These are phyloP conservation scores for Fomitopsis schrenkii DNA, from an alignment of 1,284 basidiomycete species.

Conservation along the genomic window DNA sequence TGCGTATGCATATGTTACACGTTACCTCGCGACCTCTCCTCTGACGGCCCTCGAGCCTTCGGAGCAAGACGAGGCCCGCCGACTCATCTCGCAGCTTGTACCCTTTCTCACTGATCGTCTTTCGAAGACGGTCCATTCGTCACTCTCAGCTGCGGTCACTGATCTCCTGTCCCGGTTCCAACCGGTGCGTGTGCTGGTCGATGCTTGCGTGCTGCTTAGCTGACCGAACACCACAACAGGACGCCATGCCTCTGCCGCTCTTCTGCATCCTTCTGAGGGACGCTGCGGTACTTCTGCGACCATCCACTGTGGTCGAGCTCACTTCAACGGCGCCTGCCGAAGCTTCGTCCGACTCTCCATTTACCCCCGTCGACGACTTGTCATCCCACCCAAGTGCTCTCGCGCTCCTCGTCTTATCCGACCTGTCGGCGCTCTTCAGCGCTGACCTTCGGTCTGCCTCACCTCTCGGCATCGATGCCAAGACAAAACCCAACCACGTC, in stretches of 20 bases:
- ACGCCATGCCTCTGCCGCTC: slow-evolving; percentile 37
- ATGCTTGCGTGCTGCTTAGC: neutral
- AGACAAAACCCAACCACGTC: slow-evolving; percentile 34
- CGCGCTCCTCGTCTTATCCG: slow-evolving; percentile 49
- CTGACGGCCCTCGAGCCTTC: slow-evolving; percentile 39
- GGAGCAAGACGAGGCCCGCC: slow-evolving; percentile 42
- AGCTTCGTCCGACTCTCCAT: slow-evolving; percentile 5
- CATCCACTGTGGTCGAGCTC: slow-evolving; percentile 36
- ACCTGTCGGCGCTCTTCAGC: slow-evolving; percentile 38
- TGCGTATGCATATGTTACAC: slow-evolving; percentile 60
- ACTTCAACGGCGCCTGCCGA: slow-evolving; percentile 18
- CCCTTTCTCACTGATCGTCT: slow-evolving; percentile 61
- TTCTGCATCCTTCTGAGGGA: slow-evolving; percentile 55
- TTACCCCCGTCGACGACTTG: slow-evolving; percentile 14
- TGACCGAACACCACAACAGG: slow-evolving; percentile 31
- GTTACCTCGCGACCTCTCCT: slow-evolving; percentile 55
- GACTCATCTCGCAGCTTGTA: slow-evolving; percentile 44
- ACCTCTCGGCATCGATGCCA: neutral
- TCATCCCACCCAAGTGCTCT: slow-evolving; percentile 35
- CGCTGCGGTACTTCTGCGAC: slow-evolving; percentile 43
- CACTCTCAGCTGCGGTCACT: slow-evolving; percentile 46
- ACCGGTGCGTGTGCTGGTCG: slow-evolving; percentile 34
- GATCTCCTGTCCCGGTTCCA: slow-evolving; percentile 60
- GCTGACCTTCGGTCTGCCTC: neutral
- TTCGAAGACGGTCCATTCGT: slow-evolving; percentile 45